Evolutionary conservation across 495 filamentous ascomycete species (phyloP).

Genomic region (Recurvomyces mirabilis): DNA sequence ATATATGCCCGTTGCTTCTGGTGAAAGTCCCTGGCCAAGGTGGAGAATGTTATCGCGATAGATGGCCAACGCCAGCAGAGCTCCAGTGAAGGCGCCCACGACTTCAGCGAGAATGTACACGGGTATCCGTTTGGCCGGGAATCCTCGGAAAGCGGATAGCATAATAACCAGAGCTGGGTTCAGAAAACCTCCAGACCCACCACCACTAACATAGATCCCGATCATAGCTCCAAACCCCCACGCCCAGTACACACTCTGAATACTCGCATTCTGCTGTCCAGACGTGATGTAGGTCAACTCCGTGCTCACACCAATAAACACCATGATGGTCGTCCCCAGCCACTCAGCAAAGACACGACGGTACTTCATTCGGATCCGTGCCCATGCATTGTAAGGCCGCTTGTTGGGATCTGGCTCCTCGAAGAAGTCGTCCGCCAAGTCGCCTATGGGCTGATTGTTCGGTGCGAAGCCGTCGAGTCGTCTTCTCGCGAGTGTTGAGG

Average conservation of each 20-base stretch:
- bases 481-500: too few relatives aligned
- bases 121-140: slow-evolving; percentile 33
- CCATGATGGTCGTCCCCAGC: not conserved
- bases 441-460: too few relatives aligned
- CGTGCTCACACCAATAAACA: not conserved
- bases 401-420: too few relatives aligned
- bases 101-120: slow-evolving; percentile 44
- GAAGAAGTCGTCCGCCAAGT: too few relatives aligned
- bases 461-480: too few relatives aligned
- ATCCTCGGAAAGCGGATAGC: slow-evolving; percentile 10
- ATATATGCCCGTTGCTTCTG: slow-evolving; percentile 21
- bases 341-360: not conserved
- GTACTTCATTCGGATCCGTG: not conserved
- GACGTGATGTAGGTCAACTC: not conserved
- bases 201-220: slow-evolving; percentile 40
- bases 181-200: slow-evolving; percentile 32
- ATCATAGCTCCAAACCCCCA: slow-evolving; percentile 50
- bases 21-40: slow-evolving; percentile 22
- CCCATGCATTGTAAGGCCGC: not conserved
- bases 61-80: slow-evolving; percentile 43
- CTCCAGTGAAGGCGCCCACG: slow-evolving; percentile 44
- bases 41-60: slow-evolving; percentile 39
- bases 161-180: slow-evolving; percentile 9
- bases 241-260: slow-evolving; percentile 9
- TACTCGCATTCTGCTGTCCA: not conserved